Base-by-base conservation (phyloP, 306 rosid species). In the Abrus pulchellus region DNA sequence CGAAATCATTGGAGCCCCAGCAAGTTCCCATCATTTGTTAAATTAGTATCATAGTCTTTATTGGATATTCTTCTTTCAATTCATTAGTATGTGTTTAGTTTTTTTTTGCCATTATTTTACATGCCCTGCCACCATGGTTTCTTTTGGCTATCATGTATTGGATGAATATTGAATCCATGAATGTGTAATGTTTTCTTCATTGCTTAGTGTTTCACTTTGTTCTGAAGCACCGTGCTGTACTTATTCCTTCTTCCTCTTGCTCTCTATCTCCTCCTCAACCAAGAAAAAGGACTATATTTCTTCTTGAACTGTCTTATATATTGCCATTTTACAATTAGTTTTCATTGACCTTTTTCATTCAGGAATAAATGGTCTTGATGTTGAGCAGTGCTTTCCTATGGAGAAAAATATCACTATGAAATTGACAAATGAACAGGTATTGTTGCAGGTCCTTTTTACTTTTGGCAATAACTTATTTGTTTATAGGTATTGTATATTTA, bases 371-470 rank as follows among this genome's bases (percentile, higher is more conserved):
- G 87, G 92, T 80, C 90, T 86, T 85, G 91, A 83, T 81, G 79
- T 83, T 71, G 97, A 93, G 80, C 97, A 89, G 74, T 95, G 99
- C 87, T 95, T 90, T 87, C 92, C 90, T 34, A 89, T 95, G 99
- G 90, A 83, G 88, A 86, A 85, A 86, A 85, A 87, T n/a, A 85
- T 93, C 83, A 86, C 90, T 3, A 60, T 93, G 76, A 88, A 82
- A 70, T 81, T 95, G 85, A 90, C 97, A 41, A 92, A 92, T 29
- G 98, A 93, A 56, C 91, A 91, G 98, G 99, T 94, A 84, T 56
- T 59, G 36, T 78, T 38, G 9, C 53, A 68, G 62, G 60, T 48
- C 72, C 74, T 73, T 73, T 43, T 69, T 33, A 69, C 55, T 69
- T 54, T 59, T 6, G 6, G 50, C 50, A 52, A 60, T 70, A 49